Conservation (phyloP, 495 filamentous ascomycete species). For the Podospora fimiseda region DNA sequence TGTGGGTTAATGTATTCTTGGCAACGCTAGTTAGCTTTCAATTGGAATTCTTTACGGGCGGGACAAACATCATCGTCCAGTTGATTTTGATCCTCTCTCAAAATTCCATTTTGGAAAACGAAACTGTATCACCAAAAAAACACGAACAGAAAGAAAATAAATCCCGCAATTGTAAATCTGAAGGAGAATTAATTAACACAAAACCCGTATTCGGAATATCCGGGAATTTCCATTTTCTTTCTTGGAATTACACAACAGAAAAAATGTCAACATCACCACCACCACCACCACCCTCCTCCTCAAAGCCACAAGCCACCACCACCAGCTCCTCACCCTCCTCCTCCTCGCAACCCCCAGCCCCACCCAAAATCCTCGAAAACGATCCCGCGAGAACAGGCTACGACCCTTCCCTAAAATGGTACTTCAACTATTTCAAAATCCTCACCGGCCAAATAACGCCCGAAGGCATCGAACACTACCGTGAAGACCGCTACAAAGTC, state of each 20-base stretch:
- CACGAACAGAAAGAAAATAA: too few species aligned
- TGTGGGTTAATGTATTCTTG: background rate
- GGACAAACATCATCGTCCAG: too few species aligned
- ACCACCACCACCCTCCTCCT: constrained; percentile 5
- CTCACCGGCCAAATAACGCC: constrained; percentile 62
- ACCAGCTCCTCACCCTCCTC: background rate
- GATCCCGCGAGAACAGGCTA: constrained; percentile 52
- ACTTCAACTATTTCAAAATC: constrained; percentile 74
- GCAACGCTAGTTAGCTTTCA: background rate
- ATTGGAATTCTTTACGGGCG: background rate
- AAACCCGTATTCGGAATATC: too few species aligned
- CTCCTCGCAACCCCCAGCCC: too few species aligned
- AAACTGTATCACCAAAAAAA: too few species aligned
- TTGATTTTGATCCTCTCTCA: too few species aligned
- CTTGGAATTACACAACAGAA: constrained; percentile 1
- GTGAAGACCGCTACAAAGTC: constrained; percentile 56
- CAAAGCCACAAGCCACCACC: too few species aligned
- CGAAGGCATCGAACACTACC: constrained; percentile 64
- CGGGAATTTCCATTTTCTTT: background rate
- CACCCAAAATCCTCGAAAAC: constrained; percentile 33
- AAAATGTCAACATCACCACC: background rate
- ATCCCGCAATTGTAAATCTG: too few species aligned
- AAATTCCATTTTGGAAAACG: too few species aligned
- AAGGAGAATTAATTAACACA: background rate
- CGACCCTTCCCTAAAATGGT: constrained; percentile 56